Evolutionary conservation across 176 grass and related monocot genomes (phyloP), one percentile per base, ranked within the genome.

Genomic region (Ensete ventricosum): DNA sequence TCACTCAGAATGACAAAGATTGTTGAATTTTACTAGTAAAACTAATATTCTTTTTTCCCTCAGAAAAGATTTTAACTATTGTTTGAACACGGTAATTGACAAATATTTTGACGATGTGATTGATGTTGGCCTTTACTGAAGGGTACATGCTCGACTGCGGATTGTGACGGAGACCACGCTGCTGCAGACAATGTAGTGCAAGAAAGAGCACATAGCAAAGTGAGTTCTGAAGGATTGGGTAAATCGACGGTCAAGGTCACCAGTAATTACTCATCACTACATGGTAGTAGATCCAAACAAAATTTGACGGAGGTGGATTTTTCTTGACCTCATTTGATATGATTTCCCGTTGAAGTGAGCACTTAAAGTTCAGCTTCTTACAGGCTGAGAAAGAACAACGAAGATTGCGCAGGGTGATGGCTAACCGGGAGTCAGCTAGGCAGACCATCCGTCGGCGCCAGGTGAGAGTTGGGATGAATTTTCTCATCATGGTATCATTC

Each of bases 401-500:
- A 80, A 84, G 83, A 87, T 65, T 87, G 62, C 85, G 85, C 27
- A 80, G 92, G 52, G 77, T 96, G 76, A 84, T 96, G 62, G 92
- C 92, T 16, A 96, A 96, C 77, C 77, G 92, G 72, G 88, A 91
- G 48, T 88, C 92, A 2, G 92, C 92, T 14, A 81, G 88, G 53
- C 85, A 87, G 26, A 91, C 92, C 50, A 91, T 91, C 55, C 81
- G 85, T 50, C 81, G 85, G 27, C 82, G 91, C 13, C 91, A 95
- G 83, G 91, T 90, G 49, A 76, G 71, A 63, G 12, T 10, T 65
- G 11, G 22, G 27, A 24, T 24, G 1, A 25, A 13, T 65, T 29
- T 25, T 65, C 14, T 64, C 0, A 8, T 11, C n/a, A 11, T 25
- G 22, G 9, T 11, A 64, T 26, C 5, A 43, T 34, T 34, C 2